Base-by-base conservation (phyloP, 164 flowering plant species). In the Hamamelis virginiana region DNA sequence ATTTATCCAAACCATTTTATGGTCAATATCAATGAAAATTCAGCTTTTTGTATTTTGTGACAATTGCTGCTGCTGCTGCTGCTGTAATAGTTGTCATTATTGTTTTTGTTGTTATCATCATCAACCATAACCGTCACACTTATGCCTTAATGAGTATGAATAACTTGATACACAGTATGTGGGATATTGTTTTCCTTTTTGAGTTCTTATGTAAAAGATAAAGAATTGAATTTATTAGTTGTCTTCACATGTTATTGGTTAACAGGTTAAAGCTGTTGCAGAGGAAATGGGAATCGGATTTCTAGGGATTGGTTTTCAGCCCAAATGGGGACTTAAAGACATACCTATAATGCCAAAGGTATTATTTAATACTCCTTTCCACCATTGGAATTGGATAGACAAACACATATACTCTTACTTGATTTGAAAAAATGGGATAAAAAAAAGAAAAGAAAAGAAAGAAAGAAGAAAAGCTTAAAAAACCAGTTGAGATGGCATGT, bases 321-420 rank as follows among this genome's bases (percentile, higher is more conserved):
- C 99, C 38, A 96, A 93, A 74, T 93, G 98, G 99, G 79, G 72
- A 41, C 69, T 80, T 22, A 78, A 88, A 75, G 99, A 93, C 76
- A 93, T 96, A 79, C 98, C 99, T 48, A 67, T 90, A 48, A 93
- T 96, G 98, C 98, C 99, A 44, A 96, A 96, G 95, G 98, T 95
- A 82, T 65, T 12, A 16, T n/a, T 67, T 33, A 9, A 13, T 25
- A 21, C 14, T 65, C 19, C 57, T 66, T 69, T 59, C 33, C 19
- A 14, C 21, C 22, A 57, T 62, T 57, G 8, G 58, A 41, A 45
- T 50, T 53, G 70, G 1, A 53, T 63, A 5, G 41, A 33, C 6
- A 6, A 2, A 33, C 41, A 33, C 15, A 19, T n/a, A n/a, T n/a
- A n/a, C n/a, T n/a, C n/a, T n/a, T n/a, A n/a, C n/a, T n/a, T n/a